Evolutionary conservation across 495 filamentous ascomycete genomes (phyloP), one percentile per base, ranked within the genome.

Genomic region (Aspergillus asperescens): DNA sequence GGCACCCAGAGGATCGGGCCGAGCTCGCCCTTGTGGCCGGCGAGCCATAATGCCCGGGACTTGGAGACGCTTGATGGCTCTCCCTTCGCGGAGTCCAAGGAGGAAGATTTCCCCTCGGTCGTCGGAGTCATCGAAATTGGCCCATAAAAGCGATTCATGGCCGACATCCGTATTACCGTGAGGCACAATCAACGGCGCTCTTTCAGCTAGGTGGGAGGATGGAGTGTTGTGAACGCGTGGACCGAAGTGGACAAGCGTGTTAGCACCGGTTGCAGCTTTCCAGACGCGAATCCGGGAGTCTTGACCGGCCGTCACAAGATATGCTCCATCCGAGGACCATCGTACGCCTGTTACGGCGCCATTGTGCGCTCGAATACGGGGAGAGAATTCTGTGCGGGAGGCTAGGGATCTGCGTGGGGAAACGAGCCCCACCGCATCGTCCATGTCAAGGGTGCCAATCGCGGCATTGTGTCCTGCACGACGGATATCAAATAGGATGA

Each of bases 271-370:
- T 0, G 71, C 71, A 12, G 85, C 79, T 65, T 93, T 78, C 91
- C 90, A 95, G 3, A 94, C 88, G 3, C 90, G 79, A 41, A 96
- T 84, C 7, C 85, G 79, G 31, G 86, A 71, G 61, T 96, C 91
- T 48, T 89, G 86, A 5, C 91, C 90, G 1, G 84, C 76, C 5
- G 87, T 89, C 19, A 96, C 75, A 12, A 96, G 70, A 50, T 85
- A 79, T 12, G 65, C 67, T 7, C 90, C 89, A 66, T 85, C 81
- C 42, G 88, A 82, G 7, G 87, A 89, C 89, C 88, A 96, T 0
- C 83, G 76, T 12, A 95, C 73, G 0, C 88, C 88, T 56, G 94
- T 95, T 37, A 90, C 89, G 16, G 87, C 77, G 0, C 85, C 89
- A 16, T 72, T 71, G 59, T 95, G 90, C 7, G 91, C 86, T 42